Base-by-base conservation (phyloP, 2,329 filamentous ascomycete species). In the Penicillium corylophilum region DNA sequence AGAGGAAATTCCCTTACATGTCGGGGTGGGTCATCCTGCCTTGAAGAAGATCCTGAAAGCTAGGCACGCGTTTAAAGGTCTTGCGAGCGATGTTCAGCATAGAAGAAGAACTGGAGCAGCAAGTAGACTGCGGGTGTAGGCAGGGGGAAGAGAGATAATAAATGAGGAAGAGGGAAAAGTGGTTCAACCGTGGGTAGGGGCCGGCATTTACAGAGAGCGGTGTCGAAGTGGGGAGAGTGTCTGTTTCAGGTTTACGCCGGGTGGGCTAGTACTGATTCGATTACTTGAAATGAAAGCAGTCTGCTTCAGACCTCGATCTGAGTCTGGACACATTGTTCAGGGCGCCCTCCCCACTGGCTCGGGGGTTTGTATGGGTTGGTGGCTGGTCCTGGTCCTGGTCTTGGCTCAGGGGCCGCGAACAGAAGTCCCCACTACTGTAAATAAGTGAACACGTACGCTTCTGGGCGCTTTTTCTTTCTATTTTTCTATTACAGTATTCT, bases 21-120 rank as follows among this genome's bases (percentile, higher is more conserved):
- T 75, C 72, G 60, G 72, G 72, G 66, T 72, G 69, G 66, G 68
- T 71, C 72, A 74, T 75, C 64, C 70, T 74, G 71, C 71, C 71
- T 73, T 74, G 71, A 63, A 74, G 65, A 59, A 74, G 71, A 67
- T 74, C 72, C 70, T 74, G 72, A 58, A 74, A 73, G 66, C 71
- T 74, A 62, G 72, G 71, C 59, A 73, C 71, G 60, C 71, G 69
- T 62, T 72, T 71, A 54, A 74, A 64, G 57, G 71, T 74, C 61
- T 66, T 73, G 59, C 70, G 70, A 54, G 71, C 71, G 67, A 74
- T 64, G 63, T 67, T 73, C 62, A 74, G 71, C 71, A 74, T 73
- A 70, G 64, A 71, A 69, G 58, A 64, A 59, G 55, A 56, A 61
- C 62, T 31, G 33, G 48, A 64, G 66, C 64, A 69, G 67, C 59